Evolutionary conservation across 352 stramenopile genomes (phyloP).

Genomic region (Bremia lactucae): DNA sequence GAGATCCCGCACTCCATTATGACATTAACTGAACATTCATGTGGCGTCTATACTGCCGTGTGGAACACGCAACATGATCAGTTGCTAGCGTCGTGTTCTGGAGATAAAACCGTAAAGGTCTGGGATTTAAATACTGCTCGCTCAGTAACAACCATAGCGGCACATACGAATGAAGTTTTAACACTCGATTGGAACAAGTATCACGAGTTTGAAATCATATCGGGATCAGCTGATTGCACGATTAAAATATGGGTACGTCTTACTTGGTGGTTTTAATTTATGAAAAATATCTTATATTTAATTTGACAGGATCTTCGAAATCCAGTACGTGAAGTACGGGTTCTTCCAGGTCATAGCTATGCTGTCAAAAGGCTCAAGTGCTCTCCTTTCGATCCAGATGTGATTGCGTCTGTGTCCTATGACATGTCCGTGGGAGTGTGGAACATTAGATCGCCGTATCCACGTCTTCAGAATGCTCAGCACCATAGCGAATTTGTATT

Average conservation of each 20-base stretch:
- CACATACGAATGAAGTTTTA: constrained; percentile 77
- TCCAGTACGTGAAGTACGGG: constrained; percentile 43
- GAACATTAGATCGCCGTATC: constrained; percentile 76
- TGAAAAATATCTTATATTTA: not conserved
- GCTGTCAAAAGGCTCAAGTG: constrained; percentile 77
- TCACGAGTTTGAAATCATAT: constrained; percentile 82
- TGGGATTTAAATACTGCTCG: constrained; percentile 61
- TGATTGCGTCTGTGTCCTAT: constrained; percentile 82
- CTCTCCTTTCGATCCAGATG: constrained; percentile 68
- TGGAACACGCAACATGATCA: constrained; percentile 75
- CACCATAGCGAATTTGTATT: constrained; percentile 86
- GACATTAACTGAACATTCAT: constrained; percentile 70
- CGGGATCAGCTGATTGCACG: constrained; percentile 68
- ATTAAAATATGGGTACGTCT: constrained; percentile 78
- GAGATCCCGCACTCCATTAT: constrained; percentile 55
- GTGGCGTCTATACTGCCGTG: constrained; percentile 73
- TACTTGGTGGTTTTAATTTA: too few relatives aligned
- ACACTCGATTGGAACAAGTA: constrained; percentile 90
- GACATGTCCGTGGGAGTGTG: constrained; percentile 87
- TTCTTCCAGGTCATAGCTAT: constrained; percentile 74
- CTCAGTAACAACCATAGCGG: constrained; percentile 48
- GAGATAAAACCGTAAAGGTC: constrained; percentile 64
- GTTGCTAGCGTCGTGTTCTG: constrained; percentile 66
- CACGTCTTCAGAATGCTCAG: constrained; percentile 54
- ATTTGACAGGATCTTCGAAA: constrained; percentile 65